These are phyloP conservation scores for Nematocida minor DNA, from an alignment of 371 early-diverging fungal genomes.

Conservation along the genomic window DNA sequence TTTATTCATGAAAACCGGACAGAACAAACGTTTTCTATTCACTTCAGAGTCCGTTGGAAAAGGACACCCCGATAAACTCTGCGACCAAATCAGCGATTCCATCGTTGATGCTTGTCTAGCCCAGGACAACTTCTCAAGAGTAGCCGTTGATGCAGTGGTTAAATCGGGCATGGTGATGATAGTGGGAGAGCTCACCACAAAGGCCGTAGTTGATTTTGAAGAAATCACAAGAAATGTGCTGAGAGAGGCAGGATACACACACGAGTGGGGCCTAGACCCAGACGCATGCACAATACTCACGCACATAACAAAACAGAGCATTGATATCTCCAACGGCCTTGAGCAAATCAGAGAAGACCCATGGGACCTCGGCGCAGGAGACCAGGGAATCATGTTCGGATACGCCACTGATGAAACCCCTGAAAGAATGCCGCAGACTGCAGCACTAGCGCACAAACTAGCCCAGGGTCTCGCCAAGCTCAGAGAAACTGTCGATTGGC, in stretches of 20 bases:
- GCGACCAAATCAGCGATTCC: slow-evolving; percentile 94
- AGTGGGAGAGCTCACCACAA: slow-evolving; percentile 96
- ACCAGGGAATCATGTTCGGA: slow-evolving; percentile 82
- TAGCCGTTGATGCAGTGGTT: slow-evolving; percentile 95
- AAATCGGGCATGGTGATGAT: slow-evolving; percentile 98
- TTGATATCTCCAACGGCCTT: slow-evolving; percentile 94
- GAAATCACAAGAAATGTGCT: slow-evolving; percentile 88
- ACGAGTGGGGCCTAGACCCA: slow-evolving; percentile 74
- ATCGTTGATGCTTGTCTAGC: slow-evolving; percentile 89
- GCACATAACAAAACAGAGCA: slow-evolving; percentile 94
- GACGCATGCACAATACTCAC: slow-evolving; percentile 95
- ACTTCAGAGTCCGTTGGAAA: slow-evolving; percentile 97
- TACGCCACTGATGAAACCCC: slow-evolving; percentile 95
- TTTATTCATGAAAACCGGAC: slow-evolving; percentile 15
- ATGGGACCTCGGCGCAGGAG: slow-evolving; percentile 49
- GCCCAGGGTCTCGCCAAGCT: slow-evolving; percentile 83
- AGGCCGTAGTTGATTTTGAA: slow-evolving; percentile 87
- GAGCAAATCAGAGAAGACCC: slow-evolving; percentile 72
- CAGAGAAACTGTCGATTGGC: slow-evolving; percentile 82
- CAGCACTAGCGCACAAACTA: slow-evolving; percentile 87
- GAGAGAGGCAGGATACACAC: slow-evolving; percentile 93
- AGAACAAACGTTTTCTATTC: slow-evolving; percentile 73
- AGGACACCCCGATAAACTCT: slow-evolving; percentile 98
- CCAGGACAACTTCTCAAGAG: slow-evolving; percentile 83
- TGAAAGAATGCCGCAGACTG: slow-evolving; percentile 93